Conservation (phyloP, 75 land plant species). For the Pinus taeda region DNA sequence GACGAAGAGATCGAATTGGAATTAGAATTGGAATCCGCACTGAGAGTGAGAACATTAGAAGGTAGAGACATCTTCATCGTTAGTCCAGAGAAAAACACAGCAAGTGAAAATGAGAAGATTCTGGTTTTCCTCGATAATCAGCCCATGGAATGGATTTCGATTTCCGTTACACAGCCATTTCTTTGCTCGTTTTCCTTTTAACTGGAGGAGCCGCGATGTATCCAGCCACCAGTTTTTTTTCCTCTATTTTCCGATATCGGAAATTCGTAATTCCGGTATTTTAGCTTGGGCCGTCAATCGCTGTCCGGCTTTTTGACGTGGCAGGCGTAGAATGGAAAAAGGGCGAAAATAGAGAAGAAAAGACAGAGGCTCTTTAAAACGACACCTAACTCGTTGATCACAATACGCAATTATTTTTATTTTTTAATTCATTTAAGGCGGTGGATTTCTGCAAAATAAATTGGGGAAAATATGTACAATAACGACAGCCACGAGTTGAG, state of each 20-base stretch:
- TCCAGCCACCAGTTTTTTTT: conserved; percentile 2
- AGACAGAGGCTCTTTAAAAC: neutral
- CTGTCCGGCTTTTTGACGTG: neutral
- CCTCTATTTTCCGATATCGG: neutral
- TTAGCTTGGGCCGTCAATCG: neutral
- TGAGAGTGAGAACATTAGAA: neutral
- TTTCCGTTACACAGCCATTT: neutral
- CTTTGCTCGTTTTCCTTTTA: neutral
- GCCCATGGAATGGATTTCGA: too few relatives aligned
- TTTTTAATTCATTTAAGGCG: neutral
- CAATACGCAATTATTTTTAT: neutral
- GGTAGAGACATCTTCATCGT: neutral
- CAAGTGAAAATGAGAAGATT: neutral
- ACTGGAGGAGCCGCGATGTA: too few relatives aligned
- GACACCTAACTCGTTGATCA: neutral
- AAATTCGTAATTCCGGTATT: neutral
- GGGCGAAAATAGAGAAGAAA: neutral
- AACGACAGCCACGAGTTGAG: neutral
- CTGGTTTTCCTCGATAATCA: neutral
- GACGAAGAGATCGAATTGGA: neutral
- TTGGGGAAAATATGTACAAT: neutral
- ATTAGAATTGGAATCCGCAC: too few relatives aligned
- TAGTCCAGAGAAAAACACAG: neutral
- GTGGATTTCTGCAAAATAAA: neutral
- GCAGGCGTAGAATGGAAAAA: neutral